Evolutionary conservation across 768 basidiomycete genomes (phyloP).

Genomic region (Cystobasidium tubakii): DNA sequence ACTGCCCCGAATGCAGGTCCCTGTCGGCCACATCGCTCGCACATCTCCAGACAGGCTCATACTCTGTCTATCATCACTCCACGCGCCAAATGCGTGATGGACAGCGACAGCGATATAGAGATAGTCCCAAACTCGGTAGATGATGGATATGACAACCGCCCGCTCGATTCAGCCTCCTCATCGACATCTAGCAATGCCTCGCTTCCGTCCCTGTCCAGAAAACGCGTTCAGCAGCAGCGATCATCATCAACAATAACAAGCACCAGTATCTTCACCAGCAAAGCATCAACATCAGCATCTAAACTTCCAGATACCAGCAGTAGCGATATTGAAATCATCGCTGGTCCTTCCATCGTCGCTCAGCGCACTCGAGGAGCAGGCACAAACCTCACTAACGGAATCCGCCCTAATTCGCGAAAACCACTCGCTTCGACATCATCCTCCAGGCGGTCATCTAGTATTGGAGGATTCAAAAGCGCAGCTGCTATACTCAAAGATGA

Average conservation of each 20-base stretch:
- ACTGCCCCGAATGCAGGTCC: not conserved
- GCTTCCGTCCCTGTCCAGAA: not conserved
- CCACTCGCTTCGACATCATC: not conserved
- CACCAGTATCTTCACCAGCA: not conserved
- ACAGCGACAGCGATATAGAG: slow-evolving; percentile 21
- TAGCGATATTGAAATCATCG: slow-evolving; percentile 19
- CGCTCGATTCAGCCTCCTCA: not conserved
- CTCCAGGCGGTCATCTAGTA: not conserved
- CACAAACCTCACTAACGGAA: not conserved
- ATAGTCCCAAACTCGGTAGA: slow-evolving; percentile 11
- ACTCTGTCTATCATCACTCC: not conserved
- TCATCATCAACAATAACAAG: not conserved
- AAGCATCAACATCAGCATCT: not conserved
- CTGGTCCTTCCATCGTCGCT: not conserved
- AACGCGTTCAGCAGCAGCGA: not conserved
- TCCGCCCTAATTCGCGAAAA: not conserved
- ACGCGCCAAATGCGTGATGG: not conserved
- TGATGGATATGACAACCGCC: not conserved
- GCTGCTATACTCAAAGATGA: slow-evolving; percentile 24
- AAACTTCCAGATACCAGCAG: not conserved
- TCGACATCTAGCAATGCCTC: slow-evolving; percentile 1
- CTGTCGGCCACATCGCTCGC: too few species aligned
- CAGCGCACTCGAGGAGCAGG: not conserved
- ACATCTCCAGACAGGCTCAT: not conserved
- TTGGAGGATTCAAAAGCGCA: slow-evolving; percentile 26